Conservation (phyloP, 768 basidiomycete species). For the Artomyces pyxidatus region DNA sequence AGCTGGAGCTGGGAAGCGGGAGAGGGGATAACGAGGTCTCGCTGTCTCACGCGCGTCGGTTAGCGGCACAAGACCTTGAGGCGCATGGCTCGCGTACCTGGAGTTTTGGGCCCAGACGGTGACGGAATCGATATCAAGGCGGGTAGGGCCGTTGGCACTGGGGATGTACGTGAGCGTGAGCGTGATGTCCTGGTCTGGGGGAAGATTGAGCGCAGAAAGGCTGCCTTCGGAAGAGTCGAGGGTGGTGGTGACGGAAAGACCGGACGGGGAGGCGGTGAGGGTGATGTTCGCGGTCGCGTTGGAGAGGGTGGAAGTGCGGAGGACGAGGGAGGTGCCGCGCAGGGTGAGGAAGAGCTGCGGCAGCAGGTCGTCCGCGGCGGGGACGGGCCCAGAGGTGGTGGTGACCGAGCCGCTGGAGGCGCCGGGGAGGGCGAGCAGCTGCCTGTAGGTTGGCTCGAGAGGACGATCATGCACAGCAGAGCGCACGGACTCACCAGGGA, state of each 20-base stretch:
- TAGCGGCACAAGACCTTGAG: background rate
- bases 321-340: constrained; percentile 13
- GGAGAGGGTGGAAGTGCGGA: constrained; percentile 12
- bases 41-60: background rate
- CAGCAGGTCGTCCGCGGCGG: constrained; percentile 2
- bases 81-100: constrained; percentile 2
- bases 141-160: constrained; percentile 6
- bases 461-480: background rate
- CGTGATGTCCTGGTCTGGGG: constrained; percentile 11
- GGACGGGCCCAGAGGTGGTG: constrained; percentile 13
- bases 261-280: constrained; percentile 14
- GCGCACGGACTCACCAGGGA: constrained; percentile 12
- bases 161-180: constrained; percentile 14
- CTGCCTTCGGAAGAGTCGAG: constrained; percentile 12
- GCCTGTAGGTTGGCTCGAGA: constrained; percentile 4
- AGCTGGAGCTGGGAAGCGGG: constrained; percentile 10
- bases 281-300: constrained; percentile 18
- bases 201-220: constrained; percentile 13
- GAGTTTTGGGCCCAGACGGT: constrained; percentile 1
- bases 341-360: constrained; percentile 18
- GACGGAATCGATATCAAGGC: constrained; percentile 16
- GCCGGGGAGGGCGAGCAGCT: constrained; percentile 5
- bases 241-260: constrained; percentile 7
- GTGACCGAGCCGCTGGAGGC: constrained; percentile 15
- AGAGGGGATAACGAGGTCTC: constrained; percentile 8